Percentiles rank a stretch among this genome's conserved stretches.
These are phyloP conservation scores for Fraxinus americana DNA, from an alignment of 257 asterid genomes.

Conservation along the genomic window DNA sequence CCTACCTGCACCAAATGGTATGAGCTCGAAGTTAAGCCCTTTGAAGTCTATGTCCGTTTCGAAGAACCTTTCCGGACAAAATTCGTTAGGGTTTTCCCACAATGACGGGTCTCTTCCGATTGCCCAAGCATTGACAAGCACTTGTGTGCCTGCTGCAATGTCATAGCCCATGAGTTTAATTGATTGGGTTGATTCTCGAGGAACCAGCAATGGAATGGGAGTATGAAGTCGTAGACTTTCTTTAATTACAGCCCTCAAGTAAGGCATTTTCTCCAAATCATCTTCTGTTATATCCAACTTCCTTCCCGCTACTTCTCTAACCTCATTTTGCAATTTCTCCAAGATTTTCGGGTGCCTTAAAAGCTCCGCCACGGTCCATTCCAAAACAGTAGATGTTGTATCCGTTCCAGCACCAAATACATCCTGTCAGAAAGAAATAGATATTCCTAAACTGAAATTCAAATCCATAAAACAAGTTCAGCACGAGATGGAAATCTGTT, in stretches of 20 bases:
- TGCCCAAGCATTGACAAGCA: slow-evolving; percentile 8
- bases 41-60: neutral
- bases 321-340: slow-evolving; percentile 20
- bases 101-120: slow-evolving; percentile 22
- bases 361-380: slow-evolving; percentile 20
- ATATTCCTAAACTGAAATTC: too few species aligned
- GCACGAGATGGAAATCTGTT: too few species aligned
- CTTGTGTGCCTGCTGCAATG: slow-evolving; percentile 25
- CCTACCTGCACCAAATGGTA: slow-evolving; percentile 36
- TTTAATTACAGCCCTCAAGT: slow-evolving; percentile 29
- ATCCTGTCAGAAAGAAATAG: slow-evolving; percentile 22
- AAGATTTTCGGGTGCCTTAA: neutral
- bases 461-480: too few species aligned
- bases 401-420: slow-evolving; percentile 33
- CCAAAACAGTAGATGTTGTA: slow-evolving; percentile 20
- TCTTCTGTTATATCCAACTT: slow-evolving; percentile 8
- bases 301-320: slow-evolving; percentile 1
- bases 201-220: slow-evolving; percentile 26
- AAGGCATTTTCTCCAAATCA: slow-evolving; percentile 17
- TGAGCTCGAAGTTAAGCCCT: slow-evolving; percentile 22
- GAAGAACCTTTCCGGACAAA: slow-evolving; percentile 34
- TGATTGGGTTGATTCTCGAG: slow-evolving; percentile 25
- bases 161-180: slow-evolving; percentile 19
- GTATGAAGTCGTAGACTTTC: slow-evolving; percentile 28
- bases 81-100: slow-evolving; percentile 31